Conservation (phyloP, 176 grass and related monocot genomes). For the Avena insularis region DNA sequence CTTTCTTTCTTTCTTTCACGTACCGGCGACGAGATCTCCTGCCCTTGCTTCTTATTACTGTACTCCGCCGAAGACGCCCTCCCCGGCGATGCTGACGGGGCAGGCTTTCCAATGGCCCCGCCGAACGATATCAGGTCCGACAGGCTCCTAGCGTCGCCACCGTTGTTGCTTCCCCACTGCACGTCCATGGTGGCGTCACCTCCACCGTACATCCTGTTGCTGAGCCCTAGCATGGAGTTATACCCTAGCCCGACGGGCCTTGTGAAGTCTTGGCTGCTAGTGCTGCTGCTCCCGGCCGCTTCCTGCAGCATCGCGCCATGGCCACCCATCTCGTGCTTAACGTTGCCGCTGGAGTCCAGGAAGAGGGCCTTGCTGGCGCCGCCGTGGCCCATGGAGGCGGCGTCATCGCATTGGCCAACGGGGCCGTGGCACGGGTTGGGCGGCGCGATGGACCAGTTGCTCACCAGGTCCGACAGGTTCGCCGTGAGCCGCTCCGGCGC, state of each 20-base stretch:
- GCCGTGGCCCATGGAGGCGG: slow-evolving; percentile 30
- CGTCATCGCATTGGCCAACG: slow-evolving; percentile 39
- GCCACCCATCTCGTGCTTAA: slow-evolving; percentile 59
- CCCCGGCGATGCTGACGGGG: slow-evolving; percentile 7
- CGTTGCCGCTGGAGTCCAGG: slow-evolving; percentile 30
- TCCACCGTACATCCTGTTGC: slow-evolving; percentile 55
- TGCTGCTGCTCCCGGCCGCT: not conserved
- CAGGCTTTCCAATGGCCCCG: slow-evolving; percentile 36
- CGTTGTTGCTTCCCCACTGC: slow-evolving; percentile 65
- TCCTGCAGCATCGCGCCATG: slow-evolving; percentile 40
- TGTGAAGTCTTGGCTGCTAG: slow-evolving; percentile 40
- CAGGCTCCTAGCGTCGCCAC: slow-evolving; percentile 62
- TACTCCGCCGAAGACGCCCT: slow-evolving; percentile 50
- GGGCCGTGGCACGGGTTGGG: slow-evolving; percentile 49
- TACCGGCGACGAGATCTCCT: slow-evolving; percentile 69
- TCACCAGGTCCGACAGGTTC: slow-evolving; percentile 74
- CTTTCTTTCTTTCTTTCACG: not conserved
- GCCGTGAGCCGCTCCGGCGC: slow-evolving; percentile 53
- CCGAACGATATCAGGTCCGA: slow-evolving; percentile 81
- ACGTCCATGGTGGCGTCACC: slow-evolving; percentile 51
- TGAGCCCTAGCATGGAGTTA: slow-evolving; percentile 61
- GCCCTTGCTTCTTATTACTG: slow-evolving; percentile 56
- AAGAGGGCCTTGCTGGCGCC: slow-evolving; percentile 35
- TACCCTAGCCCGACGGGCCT: slow-evolving; percentile 36
- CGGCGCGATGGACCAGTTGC: slow-evolving; percentile 91